Base-by-base conservation (phyloP, 176 grass and related monocot genomes). In the Melocanna baccifera region DNA sequence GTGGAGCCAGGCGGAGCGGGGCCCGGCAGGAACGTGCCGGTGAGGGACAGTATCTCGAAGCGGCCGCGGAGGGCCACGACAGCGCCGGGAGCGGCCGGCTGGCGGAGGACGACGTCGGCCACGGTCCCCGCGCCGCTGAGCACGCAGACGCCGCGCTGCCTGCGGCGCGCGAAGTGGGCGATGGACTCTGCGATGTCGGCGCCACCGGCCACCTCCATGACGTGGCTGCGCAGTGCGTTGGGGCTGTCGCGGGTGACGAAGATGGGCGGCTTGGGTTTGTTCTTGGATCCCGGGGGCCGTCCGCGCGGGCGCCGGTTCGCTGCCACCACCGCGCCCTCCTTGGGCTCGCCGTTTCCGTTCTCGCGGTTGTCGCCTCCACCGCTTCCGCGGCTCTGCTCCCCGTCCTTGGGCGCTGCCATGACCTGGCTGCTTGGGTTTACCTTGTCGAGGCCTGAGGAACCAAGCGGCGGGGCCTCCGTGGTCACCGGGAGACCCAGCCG, bases 91-190 rank as follows among this genome's bases (percentile, higher is more conserved):
- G 34, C 4, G 34, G 34, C 34, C 34, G 34, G 91, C 79, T 86
- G 84, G 9, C 90, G 87, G 7, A 92, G 84, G 4, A 84, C 70
- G 15, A 92, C 90, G 73, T 92, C 75, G 30, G 86, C 83, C 2
- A 92, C 90, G 58, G 80, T 74, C 1, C 90, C 90, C 20, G 86
- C 45, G 14, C 82, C 86, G 82, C 86, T 86, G 82, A 88, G 86
- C 77, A 91, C 90, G 46, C 86, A 91, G 52, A 91, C 86, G 53
- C 90, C 90, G 6, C 81, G 89, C 89, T 86, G 86, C 26, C 87
- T 32, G 67, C 90, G 87, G 53, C 87, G 87, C 1, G 90, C 69
- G 64, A 92, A 92, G 65, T 75, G 80, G 0, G 90, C 83, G 69
- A 92, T 89, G 79, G 83, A 86, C 13, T 89, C 90, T 1, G 84